Conservation (phyloP, 495 filamentous ascomycete species). For the Penicillium maclennaniae region DNA sequence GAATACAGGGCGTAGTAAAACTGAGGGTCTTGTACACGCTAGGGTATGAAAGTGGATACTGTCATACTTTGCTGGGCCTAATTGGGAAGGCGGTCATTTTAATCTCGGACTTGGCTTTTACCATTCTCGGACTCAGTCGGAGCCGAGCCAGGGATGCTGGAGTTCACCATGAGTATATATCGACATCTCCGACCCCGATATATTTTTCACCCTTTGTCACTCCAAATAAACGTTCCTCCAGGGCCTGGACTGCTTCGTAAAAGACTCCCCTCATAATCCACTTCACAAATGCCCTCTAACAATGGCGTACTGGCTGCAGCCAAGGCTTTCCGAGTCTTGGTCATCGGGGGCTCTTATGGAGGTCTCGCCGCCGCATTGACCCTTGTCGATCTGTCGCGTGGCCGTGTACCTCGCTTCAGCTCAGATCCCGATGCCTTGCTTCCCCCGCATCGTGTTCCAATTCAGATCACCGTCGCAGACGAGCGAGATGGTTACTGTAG, state of each 20-base stretch:
- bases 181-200: not conserved
- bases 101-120: too few species aligned
- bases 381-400: slow-evolving; percentile 55
- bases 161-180: not conserved
- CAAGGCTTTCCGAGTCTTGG: slow-evolving; percentile 40
- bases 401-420: slow-evolving; percentile 36
- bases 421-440: slow-evolving; percentile 21
- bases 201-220: not conserved
- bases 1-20: too few species aligned
- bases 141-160: too few species aligned
- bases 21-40: too few species aligned
- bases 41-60: too few species aligned
- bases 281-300: slow-evolving; percentile 29
- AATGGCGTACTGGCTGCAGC: slow-evolving; percentile 21
- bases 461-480: slow-evolving; percentile 66
- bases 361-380: slow-evolving; percentile 59
- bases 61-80: too few species aligned
- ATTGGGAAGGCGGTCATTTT: too few species aligned
- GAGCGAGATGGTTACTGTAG: slow-evolving; percentile 68
- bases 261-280: not conserved
- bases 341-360: slow-evolving; percentile 63
- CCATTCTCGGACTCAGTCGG: too few species aligned
- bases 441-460: slow-evolving; percentile 36
- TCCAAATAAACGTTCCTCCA: not conserved
- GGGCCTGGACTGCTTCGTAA: not conserved